Base-by-base conservation (phyloP, 108 stramenopile species). In the Nitzschia inconspicua region DNA sequence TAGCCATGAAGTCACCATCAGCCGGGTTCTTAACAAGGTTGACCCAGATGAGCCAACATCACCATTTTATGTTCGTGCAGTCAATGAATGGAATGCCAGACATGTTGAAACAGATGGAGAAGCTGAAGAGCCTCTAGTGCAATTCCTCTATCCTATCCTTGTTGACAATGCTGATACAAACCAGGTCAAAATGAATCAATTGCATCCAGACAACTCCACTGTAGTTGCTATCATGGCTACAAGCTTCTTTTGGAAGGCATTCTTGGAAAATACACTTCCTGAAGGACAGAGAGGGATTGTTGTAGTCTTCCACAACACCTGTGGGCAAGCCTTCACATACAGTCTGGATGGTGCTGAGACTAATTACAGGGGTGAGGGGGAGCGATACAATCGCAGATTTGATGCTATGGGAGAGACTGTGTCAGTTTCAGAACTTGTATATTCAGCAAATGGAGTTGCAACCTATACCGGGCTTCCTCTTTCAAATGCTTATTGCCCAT, bases 251-350 rank as follows among this genome's bases (percentile, higher is more conserved):
- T 66, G 64, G 64, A 18, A 39, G 34, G 20, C 37, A 13, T 66
- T 43, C 37, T 30, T 72, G 13, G 34, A 58, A 0, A 36, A 60
- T 56, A 54, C 66, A 22, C 25, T 60, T 8, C 57, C 41, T 20
- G 14, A n/a, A 1, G 42, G 42, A 3, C 36, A 44, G 20, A 7
- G 31, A 9, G 77, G 77, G 2, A 44, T 78, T 4, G 30, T 69
- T n/a, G 57, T 63, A 16, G 72, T 69, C 6, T 34, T 78, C 11
- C 22, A 73, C 20, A 70, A 73, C 31, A 37, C 53, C 14, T 70
- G 68, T 28, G 52, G 42, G 3, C 44, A 73, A 27, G 4, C 23
- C 24, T 69, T 60, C 31, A 73, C 77, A 4, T 78, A 60, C 16
- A 27, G 23, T 16, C 32, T 77, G 2, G 31, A 50, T 19, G 69